phyloP scores from a whole-genome alignment of 73 alveolate genomes.

The Durusdinium trenchii region DNA sequence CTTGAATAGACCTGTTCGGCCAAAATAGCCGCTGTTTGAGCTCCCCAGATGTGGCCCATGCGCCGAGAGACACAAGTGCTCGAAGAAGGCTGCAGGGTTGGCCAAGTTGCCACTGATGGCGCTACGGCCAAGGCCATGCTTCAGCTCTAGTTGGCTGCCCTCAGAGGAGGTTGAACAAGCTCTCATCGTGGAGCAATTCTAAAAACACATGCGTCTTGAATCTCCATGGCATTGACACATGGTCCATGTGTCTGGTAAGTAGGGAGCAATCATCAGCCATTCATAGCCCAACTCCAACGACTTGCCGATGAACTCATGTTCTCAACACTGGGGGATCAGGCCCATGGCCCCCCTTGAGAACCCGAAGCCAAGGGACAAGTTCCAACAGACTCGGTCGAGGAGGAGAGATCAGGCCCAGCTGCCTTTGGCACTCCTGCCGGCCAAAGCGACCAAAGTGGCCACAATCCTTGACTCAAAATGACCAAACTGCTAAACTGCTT shows the following conservation, averaged over 20 bases:
- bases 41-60: neutral
- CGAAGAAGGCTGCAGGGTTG: slow-evolving; percentile 74
- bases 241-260: no score
- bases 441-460: no score
- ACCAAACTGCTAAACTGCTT: no score
- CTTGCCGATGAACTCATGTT: no score
- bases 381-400: slow-evolving; percentile 80
- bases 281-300: no score
- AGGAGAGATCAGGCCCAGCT: slow-evolving; percentile 69
- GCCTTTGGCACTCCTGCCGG: slow-evolving; percentile 87
- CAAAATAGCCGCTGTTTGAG: neutral
- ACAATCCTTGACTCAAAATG: no score
- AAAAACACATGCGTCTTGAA: no score
- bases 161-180: no score
- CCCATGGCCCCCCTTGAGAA: neutral
- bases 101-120: slow-evolving; percentile 56
- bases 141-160: slow-evolving; percentile 91
- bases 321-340: no score
- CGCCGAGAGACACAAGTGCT: slow-evolving; percentile 43
- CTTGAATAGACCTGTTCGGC: neutral
- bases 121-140: slow-evolving; percentile 92
- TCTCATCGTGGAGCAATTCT: no score
- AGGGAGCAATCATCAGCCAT: no score
- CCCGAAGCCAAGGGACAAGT: slow-evolving; percentile 44
- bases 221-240: no score